Conservation (phyloP, 805 yeast genomes). For the Kodamaea hsintzibuensis region DNA sequence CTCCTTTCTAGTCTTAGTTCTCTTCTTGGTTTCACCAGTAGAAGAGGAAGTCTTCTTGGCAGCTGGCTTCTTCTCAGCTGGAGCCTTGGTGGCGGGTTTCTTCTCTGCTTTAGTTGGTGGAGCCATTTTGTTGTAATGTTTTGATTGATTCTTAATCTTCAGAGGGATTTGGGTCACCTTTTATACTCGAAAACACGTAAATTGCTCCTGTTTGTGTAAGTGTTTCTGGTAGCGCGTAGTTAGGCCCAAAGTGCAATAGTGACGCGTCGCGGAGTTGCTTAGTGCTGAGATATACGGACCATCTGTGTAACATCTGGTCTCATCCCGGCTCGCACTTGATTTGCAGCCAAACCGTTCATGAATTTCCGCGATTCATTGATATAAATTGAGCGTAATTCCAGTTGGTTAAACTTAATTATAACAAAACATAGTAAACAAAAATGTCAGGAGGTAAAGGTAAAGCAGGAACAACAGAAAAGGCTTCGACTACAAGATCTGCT, state of each 20-base stretch:
- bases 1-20: conserved; percentile 40
- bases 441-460: conserved; percentile 91
- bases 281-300: neutral
- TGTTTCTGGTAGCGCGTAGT: neutral
- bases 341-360: neutral
- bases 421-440: conserved; percentile 18
- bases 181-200: neutral
- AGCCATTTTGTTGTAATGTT: conserved; percentile 24
- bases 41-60: conserved; percentile 38
- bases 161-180: neutral
- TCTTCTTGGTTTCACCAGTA: conserved; percentile 33
- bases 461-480: conserved; percentile 92
- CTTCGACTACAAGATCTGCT: conserved; percentile 96
- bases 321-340: neutral
- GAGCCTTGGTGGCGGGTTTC: conserved; percentile 42
- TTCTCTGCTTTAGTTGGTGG: conserved; percentile 36
- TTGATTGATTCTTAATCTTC: neutral
- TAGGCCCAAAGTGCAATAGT: neutral
- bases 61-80: conserved; percentile 43
- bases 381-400: neutral
- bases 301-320: neutral
- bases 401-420: neutral
- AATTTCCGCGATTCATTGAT: too few relatives aligned
- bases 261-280: neutral
- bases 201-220: neutral